Evolutionary conservation across 768 basidiomycete genomes (phyloP).

Genomic region (Pulveroboletus sp.): DNA sequence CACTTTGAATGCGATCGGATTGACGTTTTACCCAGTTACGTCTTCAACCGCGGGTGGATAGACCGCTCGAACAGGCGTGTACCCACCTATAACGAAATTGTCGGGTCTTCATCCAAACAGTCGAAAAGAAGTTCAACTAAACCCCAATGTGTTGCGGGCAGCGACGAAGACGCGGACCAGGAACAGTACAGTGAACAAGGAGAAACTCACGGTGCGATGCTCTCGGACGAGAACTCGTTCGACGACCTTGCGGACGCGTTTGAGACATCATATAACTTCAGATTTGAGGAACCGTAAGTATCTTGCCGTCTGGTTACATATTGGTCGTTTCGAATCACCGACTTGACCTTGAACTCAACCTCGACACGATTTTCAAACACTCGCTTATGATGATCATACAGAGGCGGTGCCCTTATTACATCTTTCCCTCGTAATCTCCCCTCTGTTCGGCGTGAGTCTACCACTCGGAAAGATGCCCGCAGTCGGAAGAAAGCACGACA

Average conservation of each 20-base stretch:
- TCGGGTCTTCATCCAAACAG: constrained; percentile 34
- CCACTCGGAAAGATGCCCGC: constrained; percentile 80
- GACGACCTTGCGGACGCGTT: constrained; percentile 90
- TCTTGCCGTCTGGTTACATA: not conserved
- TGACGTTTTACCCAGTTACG: constrained; percentile 58
- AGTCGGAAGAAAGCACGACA: constrained; percentile 72
- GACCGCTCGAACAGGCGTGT: constrained; percentile 69
- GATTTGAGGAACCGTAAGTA: constrained; percentile 92
- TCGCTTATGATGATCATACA: constrained; percentile 25
- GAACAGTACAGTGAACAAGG: constrained; percentile 18
- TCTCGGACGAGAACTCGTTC: constrained; percentile 67
- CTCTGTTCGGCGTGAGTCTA: constrained; percentile 68
- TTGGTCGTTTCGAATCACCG: not conserved
- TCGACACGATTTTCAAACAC: not conserved
- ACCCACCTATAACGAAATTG: constrained; percentile 84
- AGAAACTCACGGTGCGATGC: constrained; percentile 30
- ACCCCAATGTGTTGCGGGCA: constrained; percentile 13
- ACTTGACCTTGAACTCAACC: not conserved
- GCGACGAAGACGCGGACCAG: constrained; percentile 9
- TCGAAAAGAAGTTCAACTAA: constrained; percentile 20
- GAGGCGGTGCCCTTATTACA: constrained; percentile 59
- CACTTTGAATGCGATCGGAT: not conserved
- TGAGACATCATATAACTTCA: constrained; percentile 96
- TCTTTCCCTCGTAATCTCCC: constrained; percentile 73
- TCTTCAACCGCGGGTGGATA: constrained; percentile 96